phyloP scores from a whole-genome alignment of 2,329 filamentous ascomycete species.

The Sphaerulina musiva region DNA sequence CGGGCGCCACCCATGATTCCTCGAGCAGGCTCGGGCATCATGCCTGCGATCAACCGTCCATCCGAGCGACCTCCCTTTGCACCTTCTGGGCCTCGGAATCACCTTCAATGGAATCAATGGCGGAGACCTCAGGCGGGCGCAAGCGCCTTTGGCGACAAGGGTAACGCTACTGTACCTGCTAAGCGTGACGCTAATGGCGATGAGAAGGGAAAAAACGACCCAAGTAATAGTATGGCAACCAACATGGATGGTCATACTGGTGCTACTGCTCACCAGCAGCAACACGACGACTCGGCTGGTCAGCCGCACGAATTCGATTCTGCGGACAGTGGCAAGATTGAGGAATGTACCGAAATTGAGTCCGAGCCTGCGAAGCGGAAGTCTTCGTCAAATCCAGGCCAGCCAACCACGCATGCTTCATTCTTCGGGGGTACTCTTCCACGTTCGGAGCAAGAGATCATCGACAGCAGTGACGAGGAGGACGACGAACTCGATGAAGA shows the following conservation, averaged over 20 bases:
- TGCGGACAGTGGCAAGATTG: neutral
- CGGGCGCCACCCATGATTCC: conserved; percentile 19
- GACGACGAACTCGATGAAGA: conserved; percentile 45
- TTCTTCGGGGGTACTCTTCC: conserved; percentile 30
- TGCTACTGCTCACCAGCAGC: conserved; percentile 4
- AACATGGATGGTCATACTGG: neutral
- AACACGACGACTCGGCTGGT: conserved; percentile 10
- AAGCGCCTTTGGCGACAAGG: conserved; percentile 22
- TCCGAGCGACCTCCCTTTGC: conserved; percentile 21
- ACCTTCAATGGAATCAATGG: conserved; percentile 38
- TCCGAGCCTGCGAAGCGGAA: conserved; percentile 13
- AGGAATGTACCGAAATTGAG: conserved; percentile 28
- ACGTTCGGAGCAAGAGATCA: conserved; percentile 23
- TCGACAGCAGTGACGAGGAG: conserved; percentile 34
- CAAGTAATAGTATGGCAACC: neutral
- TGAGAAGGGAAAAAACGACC: conserved; percentile 31
- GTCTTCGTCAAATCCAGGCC: conserved; percentile 8
- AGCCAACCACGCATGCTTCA: conserved; percentile 29
- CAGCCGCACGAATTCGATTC: conserved; percentile 1
- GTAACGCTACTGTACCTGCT: conserved; percentile 32
- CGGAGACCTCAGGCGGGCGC: conserved; percentile 36
- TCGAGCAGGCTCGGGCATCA: conserved; percentile 9
- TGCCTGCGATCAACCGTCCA: conserved; percentile 16
- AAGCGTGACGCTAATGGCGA: conserved; percentile 43
- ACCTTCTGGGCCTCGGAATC: conserved; percentile 27